Base-by-base conservation (phyloP, 176 grass and related monocot species). In the Metroxylon sagu region DNA sequence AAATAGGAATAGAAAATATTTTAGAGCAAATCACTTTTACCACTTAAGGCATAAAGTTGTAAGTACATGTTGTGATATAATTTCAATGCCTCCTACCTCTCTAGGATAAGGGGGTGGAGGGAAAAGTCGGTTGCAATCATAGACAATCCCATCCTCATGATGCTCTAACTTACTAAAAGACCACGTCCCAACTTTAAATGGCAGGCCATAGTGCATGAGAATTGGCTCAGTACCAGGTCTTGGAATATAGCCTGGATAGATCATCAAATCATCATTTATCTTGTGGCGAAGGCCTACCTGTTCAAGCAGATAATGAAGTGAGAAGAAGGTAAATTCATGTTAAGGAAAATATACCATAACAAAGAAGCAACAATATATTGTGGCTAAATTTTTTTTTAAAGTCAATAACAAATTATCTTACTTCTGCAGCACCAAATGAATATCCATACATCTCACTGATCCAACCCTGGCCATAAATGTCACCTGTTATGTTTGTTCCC, bases 361-460 rank as follows among this genome's bases (percentile, higher is more conserved):
- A 30, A 14, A 51, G 23, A 16, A 27, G 35, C 49, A 73, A 62
- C 43, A 59, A 18, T 76, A 71, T 65, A 59, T 29, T 74, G 53
- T 30, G 19, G 17, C 35, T 43, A 12, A 12, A 43, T 12, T 7
- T 31, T 39, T 54, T 35, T 43, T 31, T 30, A 10, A 23, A 53
- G 65, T 8, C 50, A 61, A 74, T 54, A 64, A 65, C n/a, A 74
- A 64, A 28, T 31, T 26, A 16, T 43, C 25, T 85, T 92, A 98
- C 93, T 85, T 98, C 93, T 69, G 93, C 93, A 67, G 87, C 87
- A 80, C 93, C 87, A 70, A 98, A 89, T 53, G 93, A 78, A 62
- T 98, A 98, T 12, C 87, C 93, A 68, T 98, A 98, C 87, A 98
- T 98, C 84, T 98, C 93, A 39, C 87, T 98, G 72, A 98, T 98